Conservation (phyloP, 2,329 filamentous ascomycete species). For the Camptophora hylomeconis region DNA sequence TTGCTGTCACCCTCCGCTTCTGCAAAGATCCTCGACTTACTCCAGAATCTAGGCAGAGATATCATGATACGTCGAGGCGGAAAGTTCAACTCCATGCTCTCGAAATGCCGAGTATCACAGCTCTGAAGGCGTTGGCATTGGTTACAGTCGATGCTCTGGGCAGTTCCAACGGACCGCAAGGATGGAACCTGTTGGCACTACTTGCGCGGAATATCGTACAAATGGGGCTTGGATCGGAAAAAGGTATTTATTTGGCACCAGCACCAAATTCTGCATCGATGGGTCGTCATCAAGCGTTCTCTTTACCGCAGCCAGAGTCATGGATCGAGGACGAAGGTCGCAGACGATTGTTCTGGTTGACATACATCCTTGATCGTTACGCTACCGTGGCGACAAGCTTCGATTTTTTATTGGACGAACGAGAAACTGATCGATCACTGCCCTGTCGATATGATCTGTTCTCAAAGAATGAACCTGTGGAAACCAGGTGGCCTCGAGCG, state of each 20-base stretch:
- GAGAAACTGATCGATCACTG: constrained; percentile 74
- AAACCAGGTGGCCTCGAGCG: constrained; percentile 67
- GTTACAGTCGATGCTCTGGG: constrained; percentile 74
- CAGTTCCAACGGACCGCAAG: constrained; percentile 76
- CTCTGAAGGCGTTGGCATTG: constrained; percentile 76
- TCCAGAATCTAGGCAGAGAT: constrained; percentile 57
- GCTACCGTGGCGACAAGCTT: constrained; percentile 85
- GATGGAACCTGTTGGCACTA: constrained; percentile 81
- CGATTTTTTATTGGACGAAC: constrained; percentile 78
- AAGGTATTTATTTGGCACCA: constrained; percentile 63
- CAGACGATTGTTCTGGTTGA: constrained; percentile 82
- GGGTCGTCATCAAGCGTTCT: constrained; percentile 74
- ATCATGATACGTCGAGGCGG: constrained; percentile 71
- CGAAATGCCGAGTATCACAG: constrained; percentile 79
- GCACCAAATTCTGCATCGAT: constrained; percentile 75
- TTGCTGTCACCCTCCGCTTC: constrained; percentile 75
- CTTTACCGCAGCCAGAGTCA: constrained; percentile 67
- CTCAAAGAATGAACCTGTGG: constrained; percentile 68
- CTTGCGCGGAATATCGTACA: constrained; percentile 84
- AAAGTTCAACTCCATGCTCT: constrained; percentile 77
- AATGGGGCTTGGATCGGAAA: constrained; percentile 71
- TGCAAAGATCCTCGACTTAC: constrained; percentile 65
- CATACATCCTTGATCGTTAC: constrained; percentile 80
- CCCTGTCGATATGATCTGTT: constrained; percentile 82
- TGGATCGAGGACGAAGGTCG: constrained; percentile 85